These are phyloP conservation scores for Glycyrrhiza uralensis DNA, from an alignment of 306 rosid species.

Conservation along the genomic window DNA sequence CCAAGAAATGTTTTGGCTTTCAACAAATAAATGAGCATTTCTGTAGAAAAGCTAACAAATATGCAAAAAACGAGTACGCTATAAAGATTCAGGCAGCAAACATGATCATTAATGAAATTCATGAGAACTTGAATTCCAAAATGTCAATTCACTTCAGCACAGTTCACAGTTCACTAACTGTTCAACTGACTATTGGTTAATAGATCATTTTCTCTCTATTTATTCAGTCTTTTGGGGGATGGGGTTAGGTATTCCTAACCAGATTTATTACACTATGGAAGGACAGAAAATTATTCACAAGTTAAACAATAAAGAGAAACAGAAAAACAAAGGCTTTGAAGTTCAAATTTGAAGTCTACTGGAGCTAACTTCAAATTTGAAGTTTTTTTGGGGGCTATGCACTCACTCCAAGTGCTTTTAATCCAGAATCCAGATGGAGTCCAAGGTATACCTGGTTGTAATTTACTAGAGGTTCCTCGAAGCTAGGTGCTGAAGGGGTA, in stretches of 20 bases:
- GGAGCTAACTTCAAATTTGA: background rate
- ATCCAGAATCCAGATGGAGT: background rate
- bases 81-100: background rate
- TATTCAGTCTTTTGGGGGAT: background rate
- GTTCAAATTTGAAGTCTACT: background rate
- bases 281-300: background rate
- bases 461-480: slow-evolving; percentile 90
- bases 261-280: background rate
- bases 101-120: background rate
- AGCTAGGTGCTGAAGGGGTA: slow-evolving; percentile 94
- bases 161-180: background rate
- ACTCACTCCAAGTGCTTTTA: background rate
- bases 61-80: background rate
- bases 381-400: background rate
- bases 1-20: background rate
- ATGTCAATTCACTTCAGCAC: background rate
- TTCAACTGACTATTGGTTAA: background rate
- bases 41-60: background rate
- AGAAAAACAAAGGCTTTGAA: background rate
- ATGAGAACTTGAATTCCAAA: background rate
- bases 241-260: background rate
- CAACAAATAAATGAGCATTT: background rate
- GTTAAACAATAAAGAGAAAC: background rate
- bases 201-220: background rate
- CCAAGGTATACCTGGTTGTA: slow-evolving; percentile 76